Evolutionary conservation across 768 basidiomycete species (phyloP), one percentile per base, ranked within the genome.

Genomic region (Auricularia auricula-judae): DNA sequence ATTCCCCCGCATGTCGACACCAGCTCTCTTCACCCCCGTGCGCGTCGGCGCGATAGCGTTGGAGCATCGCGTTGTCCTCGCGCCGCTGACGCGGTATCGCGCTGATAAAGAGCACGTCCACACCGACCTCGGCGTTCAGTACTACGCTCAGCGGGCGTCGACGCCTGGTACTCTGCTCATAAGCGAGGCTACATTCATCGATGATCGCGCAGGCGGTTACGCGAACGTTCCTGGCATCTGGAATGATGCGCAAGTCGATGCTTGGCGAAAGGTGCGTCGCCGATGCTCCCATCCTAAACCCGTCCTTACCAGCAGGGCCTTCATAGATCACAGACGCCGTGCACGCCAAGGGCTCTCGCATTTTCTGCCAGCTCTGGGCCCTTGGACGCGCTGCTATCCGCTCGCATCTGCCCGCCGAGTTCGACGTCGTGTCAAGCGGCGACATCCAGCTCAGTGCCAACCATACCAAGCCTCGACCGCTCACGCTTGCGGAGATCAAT

Each of bases 181-280:
- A 58, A 69, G 74, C 18, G 76, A 76, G 67, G 78, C 72, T 1
- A 77, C 75, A 36, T 74, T 72, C 63, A 70, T 74, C 64, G 67
- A 70, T 2, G 62, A 56, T 3, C 51, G 65, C 39, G 72, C 75
- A 2, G 75, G 73, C 8, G 72, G 72, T 2, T 70, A 68, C 65
- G 61, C 65, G 1, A 72, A 83, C 63, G 78, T 81, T 0, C 88
- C 88, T 1, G 88, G 88, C 0, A 82, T 89, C 63, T 89, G 81
- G 77, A 83, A 71, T n/a, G 71, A 80, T 2, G 83, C 80, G 29
- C 89, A 92, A 67, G 79, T 79, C 39, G 65, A 69, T 0, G 81
- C 73, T 0, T 88, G 86, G 86, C 83, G 82, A 69, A 68, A 77
- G 73, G 82, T 79, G 34, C 16, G 74, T 63, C 42, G 0, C 58